Conservation (phyloP, 768 basidiomycete species). For the Mycena olivaceomarginata region DNA sequence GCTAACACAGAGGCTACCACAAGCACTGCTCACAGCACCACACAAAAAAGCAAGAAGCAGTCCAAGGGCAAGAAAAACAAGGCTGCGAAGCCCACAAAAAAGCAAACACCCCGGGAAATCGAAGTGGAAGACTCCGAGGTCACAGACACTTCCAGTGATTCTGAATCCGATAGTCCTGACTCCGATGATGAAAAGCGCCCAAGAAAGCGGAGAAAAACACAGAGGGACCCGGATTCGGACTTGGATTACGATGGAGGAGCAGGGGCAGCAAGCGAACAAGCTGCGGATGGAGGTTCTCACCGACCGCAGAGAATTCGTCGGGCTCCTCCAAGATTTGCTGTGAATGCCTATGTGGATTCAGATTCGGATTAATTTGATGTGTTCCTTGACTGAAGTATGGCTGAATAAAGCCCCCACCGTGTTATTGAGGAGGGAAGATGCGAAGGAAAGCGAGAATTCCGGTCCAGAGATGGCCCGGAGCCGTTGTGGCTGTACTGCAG, state of each 20-base stretch:
- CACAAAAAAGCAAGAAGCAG: neutral
- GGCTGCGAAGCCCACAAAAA: neutral
- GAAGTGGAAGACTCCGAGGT: constrained; percentile 1
- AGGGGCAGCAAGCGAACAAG: neutral
- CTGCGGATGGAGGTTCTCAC: neutral
- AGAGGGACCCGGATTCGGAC: neutral
- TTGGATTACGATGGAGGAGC: constrained; percentile 5
- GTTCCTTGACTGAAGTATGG: neutral
- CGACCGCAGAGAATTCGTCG: neutral
- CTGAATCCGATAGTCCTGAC: neutral
- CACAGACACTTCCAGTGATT: neutral
- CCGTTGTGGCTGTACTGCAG: neutral
- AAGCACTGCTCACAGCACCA: neutral
- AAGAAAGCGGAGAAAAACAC: neutral
- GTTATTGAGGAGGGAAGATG: neutral
- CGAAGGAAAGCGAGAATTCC: no score
- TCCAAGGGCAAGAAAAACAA: neutral
- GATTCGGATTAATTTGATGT: neutral
- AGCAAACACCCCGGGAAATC: constrained; percentile 1
- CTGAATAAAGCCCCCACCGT: neutral
- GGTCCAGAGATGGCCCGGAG: no score
- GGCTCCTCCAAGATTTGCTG: neutral
- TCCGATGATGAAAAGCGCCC: neutral
- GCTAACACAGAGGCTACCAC: neutral
- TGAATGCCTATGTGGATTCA: neutral